A percentile compares a stretch with the other conserved stretches of the same genome.
phyloP scores from a whole-genome alignment of 164 flowering plant genomes.

The Magnolia changhungtana region DNA sequence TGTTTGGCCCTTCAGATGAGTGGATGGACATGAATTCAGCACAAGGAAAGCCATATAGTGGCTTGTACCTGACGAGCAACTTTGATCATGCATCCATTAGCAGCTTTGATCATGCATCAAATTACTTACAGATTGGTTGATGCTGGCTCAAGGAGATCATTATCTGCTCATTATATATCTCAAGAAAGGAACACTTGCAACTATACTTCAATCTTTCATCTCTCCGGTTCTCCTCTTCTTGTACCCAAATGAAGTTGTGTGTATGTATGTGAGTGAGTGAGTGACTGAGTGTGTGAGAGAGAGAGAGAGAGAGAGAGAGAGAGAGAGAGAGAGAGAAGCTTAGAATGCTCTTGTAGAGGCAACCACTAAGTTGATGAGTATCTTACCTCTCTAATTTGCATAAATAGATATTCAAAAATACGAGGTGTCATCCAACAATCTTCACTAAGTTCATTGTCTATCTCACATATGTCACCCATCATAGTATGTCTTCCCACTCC shows the following conservation, averaged over 20 bases:
- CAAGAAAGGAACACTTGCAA: conserved; percentile 91
- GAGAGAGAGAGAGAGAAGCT: too few species aligned
- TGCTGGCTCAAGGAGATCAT: conserved; percentile 90
- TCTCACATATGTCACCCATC: conserved; percentile 79
- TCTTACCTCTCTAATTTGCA: conserved; percentile 53
- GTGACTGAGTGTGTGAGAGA: not conserved
- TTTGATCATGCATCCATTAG: too few species aligned
- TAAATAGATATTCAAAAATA: conserved; percentile 72
- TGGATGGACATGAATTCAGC: too few species aligned
- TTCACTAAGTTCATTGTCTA: conserved; percentile 44
- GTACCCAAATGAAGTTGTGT: conserved; percentile 15
- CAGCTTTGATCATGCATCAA: not conserved
- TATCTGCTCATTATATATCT: conserved; percentile 94
- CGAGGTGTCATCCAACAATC: conserved; percentile 87
- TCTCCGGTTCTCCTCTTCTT: conserved; percentile 74
- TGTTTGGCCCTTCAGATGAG: too few species aligned
- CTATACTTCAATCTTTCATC: conserved; percentile 67
- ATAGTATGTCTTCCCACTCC: conserved; percentile 95
- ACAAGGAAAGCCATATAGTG: too few species aligned
- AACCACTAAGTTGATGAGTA: not conserved
- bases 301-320: too few species aligned
- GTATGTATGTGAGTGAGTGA: not conserved
- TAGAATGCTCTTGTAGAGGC: not conserved
- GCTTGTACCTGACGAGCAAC: too few species aligned
- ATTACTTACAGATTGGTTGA: conserved; percentile 76